Evolutionary conservation across 1,139 yeast species (phyloP).

Genomic region (Debaryomyces psychrophilus): DNA sequence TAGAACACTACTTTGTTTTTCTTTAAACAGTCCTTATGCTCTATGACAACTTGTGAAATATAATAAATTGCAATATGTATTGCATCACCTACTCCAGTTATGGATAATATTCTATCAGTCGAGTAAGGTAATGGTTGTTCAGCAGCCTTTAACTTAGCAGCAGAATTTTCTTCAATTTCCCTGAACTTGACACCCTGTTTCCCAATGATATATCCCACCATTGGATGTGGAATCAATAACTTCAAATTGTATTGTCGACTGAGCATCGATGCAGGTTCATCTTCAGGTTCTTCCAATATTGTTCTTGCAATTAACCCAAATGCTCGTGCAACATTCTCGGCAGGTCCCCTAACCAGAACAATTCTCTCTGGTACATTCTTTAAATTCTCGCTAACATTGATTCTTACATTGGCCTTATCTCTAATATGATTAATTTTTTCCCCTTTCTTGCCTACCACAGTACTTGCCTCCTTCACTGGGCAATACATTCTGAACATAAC

Average conservation of each 20-base stretch:
- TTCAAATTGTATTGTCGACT: conserved; percentile 61
- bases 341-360: conserved; percentile 72
- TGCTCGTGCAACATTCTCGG: conserved; percentile 82
- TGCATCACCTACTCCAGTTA: conserved; percentile 85
- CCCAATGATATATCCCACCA: conserved; percentile 85
- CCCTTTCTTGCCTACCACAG: conserved; percentile 79
- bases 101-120: conserved; percentile 73
- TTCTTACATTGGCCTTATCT: conserved; percentile 64
- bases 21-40: conserved; percentile 57
- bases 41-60: conserved; percentile 66
- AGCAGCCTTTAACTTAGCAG: conserved; percentile 78
- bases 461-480: conserved; percentile 75
- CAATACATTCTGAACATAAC: conserved; percentile 75
- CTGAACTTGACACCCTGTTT: conserved; percentile 74
- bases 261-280: conserved; percentile 58
- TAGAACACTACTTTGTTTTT: conserved; percentile 59
- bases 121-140: conserved; percentile 76
- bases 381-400: conserved; percentile 78
- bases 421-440: conserved; percentile 69
- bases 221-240: conserved; percentile 74
- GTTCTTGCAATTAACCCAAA: conserved; percentile 75
- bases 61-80: conserved; percentile 82
- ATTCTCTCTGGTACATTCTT: conserved; percentile 78
- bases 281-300: conserved; percentile 69
- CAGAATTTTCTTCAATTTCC: conserved; percentile 82